Evolutionary conservation across 306 rosid species (phyloP), one percentile per base, ranked within the genome.

Genomic region (Lagenaria siceraria): DNA sequence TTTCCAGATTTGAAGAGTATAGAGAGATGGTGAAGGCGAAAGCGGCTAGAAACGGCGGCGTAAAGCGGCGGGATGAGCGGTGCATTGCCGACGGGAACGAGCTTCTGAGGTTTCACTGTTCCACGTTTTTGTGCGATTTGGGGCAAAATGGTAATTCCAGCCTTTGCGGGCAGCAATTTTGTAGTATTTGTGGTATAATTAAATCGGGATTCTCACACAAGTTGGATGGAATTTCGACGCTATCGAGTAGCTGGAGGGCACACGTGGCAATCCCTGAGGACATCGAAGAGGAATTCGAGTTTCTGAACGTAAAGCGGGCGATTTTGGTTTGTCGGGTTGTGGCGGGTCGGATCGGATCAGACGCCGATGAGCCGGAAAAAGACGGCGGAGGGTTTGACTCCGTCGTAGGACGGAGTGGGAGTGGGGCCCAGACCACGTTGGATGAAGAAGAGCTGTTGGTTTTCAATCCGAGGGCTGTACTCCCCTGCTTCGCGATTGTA

Each of bases 401-500:
- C 8, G 84, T 95, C 79, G 82, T 88, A 52, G 91, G 95, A 9
- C 79, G 92, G 0, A 83, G 80, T 8, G 94, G 88, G 18, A 81
- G 81, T 19, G 96, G 97, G 48, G 88, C 84, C 76, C 87, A 83
- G 68, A 59, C 90, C 4, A 82, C 86, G 25, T 61, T 87, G 55
- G 98, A 92, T 46, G 98, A 94, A 48, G 97, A 94, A 78, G 98
- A 95, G 88, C 78, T 95, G 0, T 21, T 95, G 85, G 99, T 92
- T 79, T 90, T 90, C 69, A 95, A 87, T 85, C 97, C 99, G 0
- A 89, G 92, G 93, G 99, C 97, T 48, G 96, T 95, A 84, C 97
- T 95, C 61, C 99, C 99, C 76, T 95, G 99, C 86, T 95, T 95
- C 85, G 99, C 91, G 74, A 95, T 95, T 78, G 92, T 95, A 78